These are phyloP conservation scores for Penicillium herquei DNA, from an alignment of 495 filamentous ascomycete species.

Conservation along the genomic window DNA sequence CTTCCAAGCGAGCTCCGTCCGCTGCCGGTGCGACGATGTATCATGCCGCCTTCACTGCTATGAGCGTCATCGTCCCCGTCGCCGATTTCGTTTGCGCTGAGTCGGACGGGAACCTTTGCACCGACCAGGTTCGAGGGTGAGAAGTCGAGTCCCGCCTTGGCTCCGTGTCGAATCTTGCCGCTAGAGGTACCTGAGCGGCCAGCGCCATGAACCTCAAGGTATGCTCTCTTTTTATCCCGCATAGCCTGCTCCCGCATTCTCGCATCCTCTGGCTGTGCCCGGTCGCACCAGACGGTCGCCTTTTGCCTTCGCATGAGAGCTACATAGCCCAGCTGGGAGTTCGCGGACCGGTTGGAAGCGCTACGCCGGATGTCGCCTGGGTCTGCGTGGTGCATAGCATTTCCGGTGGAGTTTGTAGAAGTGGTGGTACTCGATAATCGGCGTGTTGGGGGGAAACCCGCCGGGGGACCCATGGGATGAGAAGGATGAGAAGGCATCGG, in stretches of 20 bases:
- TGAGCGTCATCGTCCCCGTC: conserved; percentile 72
- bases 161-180: conserved; percentile 79
- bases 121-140: conserved; percentile 68
- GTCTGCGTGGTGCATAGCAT: conserved; percentile 42
- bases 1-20: conserved; percentile 77
- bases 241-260: conserved; percentile 74
- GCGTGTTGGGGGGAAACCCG: conserved; percentile 47
- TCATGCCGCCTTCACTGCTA: conserved; percentile 48
- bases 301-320: conserved; percentile 94
- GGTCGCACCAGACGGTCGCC: conserved; percentile 98
- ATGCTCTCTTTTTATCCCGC: conserved; percentile 79
- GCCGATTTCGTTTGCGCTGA: conserved; percentile 93
- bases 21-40: conserved; percentile 74
- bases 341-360: conserved; percentile 60
- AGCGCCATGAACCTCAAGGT: conserved; percentile 70
- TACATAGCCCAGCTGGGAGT: conserved; percentile 74
- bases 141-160: conserved; percentile 68
- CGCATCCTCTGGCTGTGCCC: conserved; percentile 89
- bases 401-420: conserved; percentile 57
- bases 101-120: conserved; percentile 81
- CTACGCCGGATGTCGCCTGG: conserved; percentile 68
- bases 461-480: conserved; percentile 32
- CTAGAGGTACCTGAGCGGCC: conserved; percentile 59
- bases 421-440: conserved; percentile 74
- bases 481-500: conserved; percentile 20